Evolutionary conservation across 2,329 filamentous ascomycete species (phyloP), one percentile per base, ranked within the genome.

Genomic region (Penicillium capsulatum): DNA sequence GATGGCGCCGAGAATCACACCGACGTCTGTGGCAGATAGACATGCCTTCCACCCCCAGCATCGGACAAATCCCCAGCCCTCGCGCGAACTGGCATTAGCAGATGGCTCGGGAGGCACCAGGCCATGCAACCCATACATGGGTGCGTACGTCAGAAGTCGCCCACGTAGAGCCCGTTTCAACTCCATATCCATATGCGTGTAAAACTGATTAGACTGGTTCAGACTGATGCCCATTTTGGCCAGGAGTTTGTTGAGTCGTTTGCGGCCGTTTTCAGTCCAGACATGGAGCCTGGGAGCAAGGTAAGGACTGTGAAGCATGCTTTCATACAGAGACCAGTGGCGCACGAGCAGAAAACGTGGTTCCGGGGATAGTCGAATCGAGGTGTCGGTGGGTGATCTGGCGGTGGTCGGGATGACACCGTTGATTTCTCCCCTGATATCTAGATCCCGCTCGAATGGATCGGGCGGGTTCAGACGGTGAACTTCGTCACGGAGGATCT

Each of bases 41-140:
- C 91, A 96, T 1, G 90, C 91, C 61, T 90, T 85, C 90, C 90
- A 98, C 8, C 92, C 92, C 92, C 92, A 98, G 60, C 88, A 94
- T 42, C 90, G 79, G 13, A 97, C 91, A 59, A 97, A 98, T 0
- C 92, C 91, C 91, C 91, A 97, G 8, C 89, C 90, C 62, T 95
- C 89, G 59, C 91, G 91, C 13, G 75, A 82, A 36, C 80, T 78
- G 49, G 84, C 80, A 52, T 77, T 77, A 3, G 85, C 83, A 4
- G 83, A 81, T 43, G 84, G 82, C 8, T 83, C 77, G 3, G 83
- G 80, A 1, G 91, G 91, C 0, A 98, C 89, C 57, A 98, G 81
- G 36, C 91, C 92, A 50, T 97, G 90, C 1, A 98, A 76, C 17
- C 94, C 92, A 64, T 97, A 98, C 45, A 94, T 75, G 1, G 88